A percentile compares a stretch with the other conserved stretches of the same genome.
Conservation (phyloP, 192 early-diverging fungal species). For the Mortierella antarctica region DNA sequence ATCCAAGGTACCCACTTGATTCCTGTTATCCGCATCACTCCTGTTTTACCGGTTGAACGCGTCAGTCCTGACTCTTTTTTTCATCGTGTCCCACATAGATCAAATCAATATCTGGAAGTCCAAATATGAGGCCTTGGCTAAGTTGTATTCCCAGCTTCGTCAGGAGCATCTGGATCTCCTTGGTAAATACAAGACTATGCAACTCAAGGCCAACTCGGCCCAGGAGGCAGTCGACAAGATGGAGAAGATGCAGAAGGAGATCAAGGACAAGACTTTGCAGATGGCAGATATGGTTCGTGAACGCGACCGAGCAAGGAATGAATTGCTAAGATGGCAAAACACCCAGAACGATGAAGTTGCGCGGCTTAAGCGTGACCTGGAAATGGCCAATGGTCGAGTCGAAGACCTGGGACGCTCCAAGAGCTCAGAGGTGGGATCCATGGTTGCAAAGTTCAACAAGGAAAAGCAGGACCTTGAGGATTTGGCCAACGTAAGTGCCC, state of each 20-base stretch:
- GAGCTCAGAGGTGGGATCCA: constrained; percentile 83
- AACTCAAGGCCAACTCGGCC: constrained; percentile 82
- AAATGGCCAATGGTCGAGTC: constrained; percentile 81
- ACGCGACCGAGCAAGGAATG: constrained; percentile 84
- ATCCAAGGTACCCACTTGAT: constrained; percentile 61
- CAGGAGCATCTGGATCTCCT: constrained; percentile 96
- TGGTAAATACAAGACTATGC: constrained; percentile 88
- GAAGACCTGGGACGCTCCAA: constrained; percentile 81
- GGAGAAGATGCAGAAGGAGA: constrained; percentile 81
- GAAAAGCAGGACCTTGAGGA: constrained; percentile 88
- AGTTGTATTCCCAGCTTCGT: constrained; percentile 96
- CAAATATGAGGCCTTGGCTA: constrained; percentile 97
- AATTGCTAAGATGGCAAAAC: constrained; percentile 81
- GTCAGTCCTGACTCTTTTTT: background rate
- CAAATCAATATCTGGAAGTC: constrained; percentile 97
- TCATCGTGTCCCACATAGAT: constrained; percentile 45
- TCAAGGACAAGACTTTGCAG: constrained; percentile 73
- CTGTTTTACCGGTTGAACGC: background rate
- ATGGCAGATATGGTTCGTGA: constrained; percentile 91
- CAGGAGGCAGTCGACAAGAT: constrained; percentile 87
- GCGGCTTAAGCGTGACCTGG: constrained; percentile 83
- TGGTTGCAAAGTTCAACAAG: constrained; percentile 83
- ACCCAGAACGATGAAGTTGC: constrained; percentile 87
- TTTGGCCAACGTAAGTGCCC: constrained; percentile 54
- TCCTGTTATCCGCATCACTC: too few relatives aligned